Percentiles rank a stretch among this genome's conserved stretches.
These are phyloP conservation scores for Fusarium transvaalense DNA, from an alignment of 2,329 filamentous ascomycete genomes.

Conservation along the genomic window DNA sequence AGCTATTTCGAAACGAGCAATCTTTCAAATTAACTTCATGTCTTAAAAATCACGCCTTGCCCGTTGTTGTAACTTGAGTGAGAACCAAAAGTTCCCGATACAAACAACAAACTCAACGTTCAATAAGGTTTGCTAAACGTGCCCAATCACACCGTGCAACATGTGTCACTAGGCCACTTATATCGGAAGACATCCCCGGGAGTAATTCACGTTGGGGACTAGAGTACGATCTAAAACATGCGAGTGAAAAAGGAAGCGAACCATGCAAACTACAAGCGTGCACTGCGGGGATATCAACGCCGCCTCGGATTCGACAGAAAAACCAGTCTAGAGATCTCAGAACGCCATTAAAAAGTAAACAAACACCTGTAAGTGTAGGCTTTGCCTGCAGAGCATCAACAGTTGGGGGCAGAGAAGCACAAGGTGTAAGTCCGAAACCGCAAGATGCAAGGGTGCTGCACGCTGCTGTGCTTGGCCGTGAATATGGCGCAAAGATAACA, in stretches of 20 bases:
- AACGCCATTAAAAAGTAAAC: slow-evolving; percentile 1
- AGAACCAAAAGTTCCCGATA: slow-evolving; percentile 12
- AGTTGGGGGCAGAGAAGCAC: slow-evolving; percentile 25
- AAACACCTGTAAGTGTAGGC: background rate
- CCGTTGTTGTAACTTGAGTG: background rate
- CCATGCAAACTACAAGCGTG: slow-evolving; percentile 28
- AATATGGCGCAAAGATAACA: slow-evolving; percentile 42
- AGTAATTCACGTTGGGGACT: slow-evolving; percentile 41
- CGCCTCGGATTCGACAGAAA: slow-evolving; percentile 22
- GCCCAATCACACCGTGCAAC: slow-evolving; percentile 40
- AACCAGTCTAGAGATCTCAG: background rate
- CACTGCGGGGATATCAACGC: slow-evolving; percentile 32
- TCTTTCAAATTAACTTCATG: slow-evolving; percentile 15
- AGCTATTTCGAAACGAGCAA: slow-evolving; percentile 29
- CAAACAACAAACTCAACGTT: background rate
- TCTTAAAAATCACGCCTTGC: slow-evolving; percentile 1
- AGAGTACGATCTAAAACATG: slow-evolving; percentile 16
- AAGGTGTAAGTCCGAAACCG: slow-evolving; percentile 23
- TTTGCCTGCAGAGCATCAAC: slow-evolving; percentile 18
- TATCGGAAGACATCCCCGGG: slow-evolving; percentile 37
- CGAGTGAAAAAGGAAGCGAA: slow-evolving; percentile 22
- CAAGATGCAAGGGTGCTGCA: slow-evolving; percentile 43
- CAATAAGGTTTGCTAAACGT: slow-evolving; percentile 28
- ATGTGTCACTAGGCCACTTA: slow-evolving; percentile 32
- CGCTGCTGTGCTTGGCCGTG: slow-evolving; percentile 43